Base-by-base conservation (phyloP, 306 rosid species). In the Macrotyloma uniflorum region DNA sequence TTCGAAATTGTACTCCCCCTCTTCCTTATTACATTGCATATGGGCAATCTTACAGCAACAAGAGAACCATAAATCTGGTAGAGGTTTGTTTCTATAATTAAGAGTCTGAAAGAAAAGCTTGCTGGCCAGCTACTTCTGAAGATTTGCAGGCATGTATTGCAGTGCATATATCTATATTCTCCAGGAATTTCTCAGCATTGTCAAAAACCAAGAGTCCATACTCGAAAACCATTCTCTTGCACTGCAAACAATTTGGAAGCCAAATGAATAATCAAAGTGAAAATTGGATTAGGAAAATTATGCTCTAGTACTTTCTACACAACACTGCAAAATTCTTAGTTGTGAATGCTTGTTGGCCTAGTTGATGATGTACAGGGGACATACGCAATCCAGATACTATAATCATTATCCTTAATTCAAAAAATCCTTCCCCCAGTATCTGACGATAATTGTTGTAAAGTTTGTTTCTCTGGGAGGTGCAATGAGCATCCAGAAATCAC, bases 101-200 rank as follows among this genome's bases (percentile, higher is more conserved):
- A 65, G 87, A 81, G 68, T 72, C 84, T 0, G 90, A 70, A 16
- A 85, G 50, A 70, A 74, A 20, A 38, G 80, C 87, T 64, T 74
- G 69, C 57, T 42, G 61, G 16, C 15, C 54, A 23, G 61, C 36
- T 19, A n/a, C 53, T 19, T 23, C 30, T 18, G 77, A 33, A 5
- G 75, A 76, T 54, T 84, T 82, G 83, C 96, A 95, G 53, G 98
- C 96, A 72, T 89, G 96, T 50, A 93, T 73, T 13, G 79, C 77
- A 12, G 72, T 83, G 93, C 99, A 93, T 78, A 95, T 65, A 73
- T 95, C 94, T 33, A 83, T 80, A 10, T 72, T 78, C 77, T 91
- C 97, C 6, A 95, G 87, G 81, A 88, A 82, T 84, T 91, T 89
- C 89, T 91, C 91, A 26, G 96, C 91, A 81, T 91, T 90, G 46